phyloP scores from a whole-genome alignment of 192 early-diverging fungal species.

The Coemansia javaensis region DNA sequence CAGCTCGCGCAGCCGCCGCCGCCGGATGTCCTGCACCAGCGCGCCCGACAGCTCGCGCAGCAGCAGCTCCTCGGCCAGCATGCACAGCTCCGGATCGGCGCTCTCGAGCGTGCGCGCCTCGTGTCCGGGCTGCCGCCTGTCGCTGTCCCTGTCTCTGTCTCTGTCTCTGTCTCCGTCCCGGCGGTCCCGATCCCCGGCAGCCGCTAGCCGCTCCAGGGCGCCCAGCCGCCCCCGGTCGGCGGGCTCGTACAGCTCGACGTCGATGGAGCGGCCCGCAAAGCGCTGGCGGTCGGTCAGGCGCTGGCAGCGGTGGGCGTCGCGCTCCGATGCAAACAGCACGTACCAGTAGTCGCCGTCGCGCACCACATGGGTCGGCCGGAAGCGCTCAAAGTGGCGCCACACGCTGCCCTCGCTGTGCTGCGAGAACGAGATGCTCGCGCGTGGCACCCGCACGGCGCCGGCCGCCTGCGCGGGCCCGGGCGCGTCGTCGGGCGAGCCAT shows the following conservation, averaged over 20 bases:
- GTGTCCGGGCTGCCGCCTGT: slow-evolving; percentile 5
- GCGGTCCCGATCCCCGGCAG: neutral
- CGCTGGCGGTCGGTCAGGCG: slow-evolving; percentile 32
- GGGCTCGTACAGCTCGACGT: slow-evolving; percentile 44
- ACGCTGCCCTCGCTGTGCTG: slow-evolving; percentile 26
- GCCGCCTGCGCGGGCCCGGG: too few relatives aligned
- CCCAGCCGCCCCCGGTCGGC: slow-evolving; percentile 4
- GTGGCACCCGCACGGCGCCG: slow-evolving; percentile 28
- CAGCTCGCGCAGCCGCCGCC: slow-evolving; percentile 15
- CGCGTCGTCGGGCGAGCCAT: too few relatives aligned
- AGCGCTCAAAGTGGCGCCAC: slow-evolving; percentile 32
- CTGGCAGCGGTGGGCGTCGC: slow-evolving; percentile 50
- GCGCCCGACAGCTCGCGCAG: slow-evolving; percentile 38
- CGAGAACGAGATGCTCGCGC: slow-evolving; percentile 47
- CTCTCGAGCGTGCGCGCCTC: slow-evolving; percentile 14
- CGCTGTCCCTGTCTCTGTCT: neutral
- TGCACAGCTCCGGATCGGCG: slow-evolving; percentile 18
- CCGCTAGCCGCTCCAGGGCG: slow-evolving; percentile 16
- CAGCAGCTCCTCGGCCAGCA: slow-evolving; percentile 29
- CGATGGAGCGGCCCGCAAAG: slow-evolving; percentile 32
- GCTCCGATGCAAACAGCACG: slow-evolving; percentile 33
- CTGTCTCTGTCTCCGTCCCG: neutral
- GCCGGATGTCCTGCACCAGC: slow-evolving; percentile 33
- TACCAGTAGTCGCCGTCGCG: slow-evolving; percentile 45
- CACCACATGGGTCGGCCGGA: slow-evolving; percentile 22